phyloP scores from a whole-genome alignment of 2,329 filamentous ascomycete genomes.

The Claviceps maximensis region DNA sequence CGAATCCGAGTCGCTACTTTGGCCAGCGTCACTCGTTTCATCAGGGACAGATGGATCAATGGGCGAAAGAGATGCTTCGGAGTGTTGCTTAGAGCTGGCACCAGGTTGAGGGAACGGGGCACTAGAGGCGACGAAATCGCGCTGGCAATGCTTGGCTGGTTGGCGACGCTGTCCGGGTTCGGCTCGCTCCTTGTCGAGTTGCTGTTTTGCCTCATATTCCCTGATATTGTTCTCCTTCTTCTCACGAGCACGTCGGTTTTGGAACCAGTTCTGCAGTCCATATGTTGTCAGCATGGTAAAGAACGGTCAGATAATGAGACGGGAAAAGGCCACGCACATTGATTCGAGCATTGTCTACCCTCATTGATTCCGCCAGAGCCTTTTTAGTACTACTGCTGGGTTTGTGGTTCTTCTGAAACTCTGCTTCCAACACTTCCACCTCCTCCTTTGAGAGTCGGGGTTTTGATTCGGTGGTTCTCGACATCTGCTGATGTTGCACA shows the following conservation, averaged over 20 bases:
- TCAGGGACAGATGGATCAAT: slow-evolving; percentile 10
- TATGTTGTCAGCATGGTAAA: not conserved
- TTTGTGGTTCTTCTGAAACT: slow-evolving; percentile 52
- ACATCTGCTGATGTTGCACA: slow-evolving; percentile 24
- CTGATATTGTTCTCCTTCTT: slow-evolving; percentile 47
- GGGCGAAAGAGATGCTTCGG: slow-evolving; percentile 8
- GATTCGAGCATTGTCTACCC: slow-evolving; percentile 49
- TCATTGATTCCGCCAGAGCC: slow-evolving; percentile 45
- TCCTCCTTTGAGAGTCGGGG: slow-evolving; percentile 44
- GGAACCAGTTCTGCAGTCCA: slow-evolving; percentile 49
- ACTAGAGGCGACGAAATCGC: slow-evolving; percentile 27
- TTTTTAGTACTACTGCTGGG: slow-evolving; percentile 50
- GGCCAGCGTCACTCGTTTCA: slow-evolving; percentile 15
- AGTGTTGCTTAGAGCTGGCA: slow-evolving; percentile 6
- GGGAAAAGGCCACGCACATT: slow-evolving; percentile 34
- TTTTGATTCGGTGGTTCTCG: slow-evolving; percentile 33
- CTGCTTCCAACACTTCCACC: slow-evolving; percentile 44
- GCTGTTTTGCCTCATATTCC: slow-evolving; percentile 26
- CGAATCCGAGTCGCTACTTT: slow-evolving; percentile 14
- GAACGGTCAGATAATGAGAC: not conserved
- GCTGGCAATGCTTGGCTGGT: slow-evolving; percentile 17
- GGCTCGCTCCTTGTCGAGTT: slow-evolving; percentile 21
- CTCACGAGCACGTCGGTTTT: slow-evolving; percentile 51
- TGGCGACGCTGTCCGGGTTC: slow-evolving; percentile 14
- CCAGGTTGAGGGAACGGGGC: slow-evolving; percentile 25